Evolutionary conservation across 2,329 filamentous ascomycete species (phyloP).

Genomic region (Fusarium xyrophilum): DNA sequence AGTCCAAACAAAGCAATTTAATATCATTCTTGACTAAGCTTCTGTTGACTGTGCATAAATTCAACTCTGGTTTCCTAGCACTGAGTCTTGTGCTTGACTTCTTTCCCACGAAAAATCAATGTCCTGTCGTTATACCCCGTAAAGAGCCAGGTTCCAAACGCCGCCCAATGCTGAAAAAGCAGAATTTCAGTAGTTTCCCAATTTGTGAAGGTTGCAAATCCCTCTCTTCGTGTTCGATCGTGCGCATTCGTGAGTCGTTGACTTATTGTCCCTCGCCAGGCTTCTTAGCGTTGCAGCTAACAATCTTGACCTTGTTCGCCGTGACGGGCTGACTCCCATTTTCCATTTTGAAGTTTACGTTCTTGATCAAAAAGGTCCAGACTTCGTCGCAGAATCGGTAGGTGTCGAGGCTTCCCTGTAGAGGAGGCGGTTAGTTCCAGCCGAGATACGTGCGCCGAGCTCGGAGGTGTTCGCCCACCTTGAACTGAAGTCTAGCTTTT

Average conservation of each 20-base stretch:
- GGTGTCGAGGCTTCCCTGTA: constrained; percentile 90
- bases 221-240: not conserved
- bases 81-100: not conserved
- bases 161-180: constrained; percentile 39
- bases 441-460: not conserved
- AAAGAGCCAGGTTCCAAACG: constrained; percentile 24
- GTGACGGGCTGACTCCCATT: constrained; percentile 73
- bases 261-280: constrained; percentile 50
- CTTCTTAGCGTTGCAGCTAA: constrained; percentile 92
- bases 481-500: constrained; percentile 89
- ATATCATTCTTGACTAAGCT: constrained; percentile 14
- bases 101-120: constrained; percentile 4
- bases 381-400: constrained; percentile 99
- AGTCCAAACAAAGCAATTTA: not conserved
- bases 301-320: constrained; percentile 97
- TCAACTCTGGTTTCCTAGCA: not conserved
- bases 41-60: not conserved
- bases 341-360: constrained; percentile 98
- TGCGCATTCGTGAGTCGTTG: not conserved
- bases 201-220: constrained; percentile 17
- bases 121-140: not conserved
- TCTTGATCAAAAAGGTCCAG: constrained; percentile 99
- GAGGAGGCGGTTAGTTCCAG: not conserved
- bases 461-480: constrained; percentile 65
- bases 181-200: constrained; percentile 27